Percentiles rank a stretch among this genome's conserved stretches.
Evolutionary conservation across 805 yeast genomes (phyloP).

Genomic region (Yarrowia hollandica): DNA sequence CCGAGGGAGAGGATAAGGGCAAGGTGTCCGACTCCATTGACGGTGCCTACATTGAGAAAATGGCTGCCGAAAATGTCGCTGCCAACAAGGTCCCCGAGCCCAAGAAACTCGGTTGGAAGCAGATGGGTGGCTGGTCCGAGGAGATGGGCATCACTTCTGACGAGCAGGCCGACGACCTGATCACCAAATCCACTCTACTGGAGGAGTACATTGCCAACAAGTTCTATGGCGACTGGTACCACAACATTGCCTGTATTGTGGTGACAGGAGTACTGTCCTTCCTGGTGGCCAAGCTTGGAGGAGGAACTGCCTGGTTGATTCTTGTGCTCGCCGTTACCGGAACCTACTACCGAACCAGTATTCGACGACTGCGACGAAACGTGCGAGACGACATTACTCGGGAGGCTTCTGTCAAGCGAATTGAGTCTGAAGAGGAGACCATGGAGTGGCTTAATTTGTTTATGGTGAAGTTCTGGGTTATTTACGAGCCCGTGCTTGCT

Average conservation of each 20-base stretch:
- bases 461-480: slow-evolving; percentile 88
- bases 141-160: slow-evolving; percentile 58
- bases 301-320: slow-evolving; percentile 79
- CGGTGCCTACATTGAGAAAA: slow-evolving; percentile 23
- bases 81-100: slow-evolving; percentile 46
- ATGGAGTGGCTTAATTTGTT: slow-evolving; percentile 95
- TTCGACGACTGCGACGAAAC: slow-evolving; percentile 71
- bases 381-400: slow-evolving; percentile 82
- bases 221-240: slow-evolving; percentile 95
- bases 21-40: slow-evolving; percentile 22
- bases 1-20: slow-evolving; percentile 6
- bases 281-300: slow-evolving; percentile 71
- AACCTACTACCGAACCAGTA: slow-evolving; percentile 76
- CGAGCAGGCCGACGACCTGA: slow-evolving; percentile 70
- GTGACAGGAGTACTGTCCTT: slow-evolving; percentile 72
- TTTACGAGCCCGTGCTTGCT: slow-evolving; percentile 83
- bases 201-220: slow-evolving; percentile 74
- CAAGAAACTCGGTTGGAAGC: slow-evolving; percentile 90
- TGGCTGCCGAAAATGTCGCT: slow-evolving; percentile 29
- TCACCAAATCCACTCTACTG: slow-evolving; percentile 67
- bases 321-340: slow-evolving; percentile 63
- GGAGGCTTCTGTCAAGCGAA: slow-evolving; percentile 73
- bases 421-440: slow-evolving; percentile 87
- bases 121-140: slow-evolving; percentile 83
- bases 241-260: slow-evolving; percentile 71